These are phyloP conservation scores for Sequoiadendron giganteum DNA, from an alignment of 75 land plant species.

Conservation along the genomic window DNA sequence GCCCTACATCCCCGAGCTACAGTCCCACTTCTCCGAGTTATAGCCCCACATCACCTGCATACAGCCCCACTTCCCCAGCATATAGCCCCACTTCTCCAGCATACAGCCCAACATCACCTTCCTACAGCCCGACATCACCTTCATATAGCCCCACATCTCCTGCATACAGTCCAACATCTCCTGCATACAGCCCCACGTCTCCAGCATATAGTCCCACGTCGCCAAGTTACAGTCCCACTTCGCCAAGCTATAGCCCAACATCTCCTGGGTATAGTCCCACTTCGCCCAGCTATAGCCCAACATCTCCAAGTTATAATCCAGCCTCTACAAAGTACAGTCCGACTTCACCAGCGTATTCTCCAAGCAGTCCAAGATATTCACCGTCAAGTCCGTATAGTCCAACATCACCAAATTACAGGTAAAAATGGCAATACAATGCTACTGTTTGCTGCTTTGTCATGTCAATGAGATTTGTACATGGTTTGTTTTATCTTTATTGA, in stretches of 20 bases:
- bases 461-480: not conserved
- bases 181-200: slow-evolving; percentile 90
- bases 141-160: slow-evolving; percentile 90
- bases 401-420: slow-evolving; percentile 89
- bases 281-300: slow-evolving; percentile 70
- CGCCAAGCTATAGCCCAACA: slow-evolving; percentile 82
- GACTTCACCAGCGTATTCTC: slow-evolving; percentile 76
- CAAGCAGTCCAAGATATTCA: slow-evolving; percentile 73
- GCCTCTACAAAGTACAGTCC: slow-evolving; percentile 82
- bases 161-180: slow-evolving; percentile 90
- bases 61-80: slow-evolving; percentile 64
- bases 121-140: slow-evolving; percentile 88
- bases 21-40: slow-evolving; percentile 82
- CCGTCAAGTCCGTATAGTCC: slow-evolving; percentile 81
- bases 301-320: slow-evolving; percentile 78
- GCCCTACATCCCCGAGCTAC: slow-evolving; percentile 83
- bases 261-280: slow-evolving; percentile 89
- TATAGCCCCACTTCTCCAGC: slow-evolving; percentile 73
- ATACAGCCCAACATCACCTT: slow-evolving; percentile 75
- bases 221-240: slow-evolving; percentile 85
- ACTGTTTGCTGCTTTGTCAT: not conserved
- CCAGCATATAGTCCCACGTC: slow-evolving; percentile 92
- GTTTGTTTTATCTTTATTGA: not conserved
- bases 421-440: not conserved
- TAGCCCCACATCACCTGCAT: slow-evolving; percentile 74